A percentile compares a stretch with the other conserved stretches of the same genome.
Evolutionary conservation across 306 rosid genomes (phyloP).

Genomic region (Alnus rubra): DNA sequence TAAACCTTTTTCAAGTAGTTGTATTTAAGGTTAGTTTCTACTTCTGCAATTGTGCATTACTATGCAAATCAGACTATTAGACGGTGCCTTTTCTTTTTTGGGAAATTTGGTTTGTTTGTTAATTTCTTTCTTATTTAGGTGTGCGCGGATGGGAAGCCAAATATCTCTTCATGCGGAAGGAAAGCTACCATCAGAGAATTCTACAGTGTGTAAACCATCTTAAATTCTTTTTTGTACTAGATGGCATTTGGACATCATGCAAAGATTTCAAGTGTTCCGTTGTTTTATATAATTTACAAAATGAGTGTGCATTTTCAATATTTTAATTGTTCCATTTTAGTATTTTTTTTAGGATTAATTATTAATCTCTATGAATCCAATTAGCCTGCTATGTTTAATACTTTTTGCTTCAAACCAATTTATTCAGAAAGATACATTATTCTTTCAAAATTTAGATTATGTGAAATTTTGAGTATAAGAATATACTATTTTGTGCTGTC

Average conservation of each 20-base stretch:
- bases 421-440: not conserved
- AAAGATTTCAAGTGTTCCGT: not conserved
- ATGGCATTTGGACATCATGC: not conserved
- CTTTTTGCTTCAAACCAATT: not conserved
- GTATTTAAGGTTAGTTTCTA: slow-evolving; percentile 54
- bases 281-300: not conserved
- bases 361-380: not conserved
- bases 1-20: slow-evolving; percentile 57
- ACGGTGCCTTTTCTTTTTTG: not conserved
- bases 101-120: slow-evolving; percentile 16
- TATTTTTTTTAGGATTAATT: not conserved
- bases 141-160: slow-evolving; percentile 41
- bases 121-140: slow-evolving; percentile 38
- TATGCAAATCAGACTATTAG: not conserved
- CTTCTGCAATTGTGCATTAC: not conserved
- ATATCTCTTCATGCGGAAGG: slow-evolving; percentile 54
- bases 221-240: slow-evolving; percentile 2
- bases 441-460: not conserved
- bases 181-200: slow-evolving; percentile 65
- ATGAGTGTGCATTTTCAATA: not conserved
- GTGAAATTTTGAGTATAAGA: not conserved
- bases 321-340: not conserved
- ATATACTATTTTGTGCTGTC: not conserved
- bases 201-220: slow-evolving; percentile 41
- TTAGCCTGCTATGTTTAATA: not conserved